A percentile compares a stretch with the other conserved stretches of the same genome.
Conservation (phyloP, 306 rosid genomes). For the Bauhinia variegata region DNA sequence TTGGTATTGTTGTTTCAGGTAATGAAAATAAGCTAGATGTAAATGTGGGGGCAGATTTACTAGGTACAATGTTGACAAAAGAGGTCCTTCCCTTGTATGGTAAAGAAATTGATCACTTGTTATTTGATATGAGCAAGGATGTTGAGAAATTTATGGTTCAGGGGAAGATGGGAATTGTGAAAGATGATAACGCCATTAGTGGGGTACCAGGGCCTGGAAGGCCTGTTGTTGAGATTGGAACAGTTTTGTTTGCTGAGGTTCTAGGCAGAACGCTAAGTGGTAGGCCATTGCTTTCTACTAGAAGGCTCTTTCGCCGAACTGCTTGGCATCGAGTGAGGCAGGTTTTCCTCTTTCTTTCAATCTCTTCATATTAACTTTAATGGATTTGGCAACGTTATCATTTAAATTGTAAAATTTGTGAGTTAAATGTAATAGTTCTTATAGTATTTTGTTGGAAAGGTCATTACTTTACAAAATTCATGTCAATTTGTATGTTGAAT, state of each 20-base stretch:
- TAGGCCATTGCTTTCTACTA: conserved; percentile 86
- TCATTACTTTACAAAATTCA: conserved; percentile 2
- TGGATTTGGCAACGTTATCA: conserved; percentile 28
- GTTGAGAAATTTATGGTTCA: conserved; percentile 56
- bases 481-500: too few species aligned
- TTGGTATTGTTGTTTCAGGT: conserved; percentile 92
- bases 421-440: conserved; percentile 33
- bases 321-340: conserved; percentile 99
- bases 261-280: conserved; percentile 95
- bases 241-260: conserved; percentile 90
- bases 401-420: conserved; percentile 2
- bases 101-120: conserved; percentile 80
- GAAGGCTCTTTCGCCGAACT: conserved; percentile 75
- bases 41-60: conserved; percentile 82
- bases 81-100: conserved; percentile 91
- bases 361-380: conserved; percentile 24
- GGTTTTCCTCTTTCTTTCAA: conserved; percentile 72
- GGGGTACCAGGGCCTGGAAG: conserved; percentile 55
- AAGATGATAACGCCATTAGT: conserved; percentile 65
- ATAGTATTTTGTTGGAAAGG: conserved; percentile 13
- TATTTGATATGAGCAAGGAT: conserved; percentile 63
- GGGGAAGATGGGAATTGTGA: conserved; percentile 88
- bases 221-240: conserved; percentile 84
- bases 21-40: conserved; percentile 89
- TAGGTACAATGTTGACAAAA: conserved; percentile 95